A percentile compares a stretch with the other conserved stretches of the same genome.
Evolutionary conservation across 192 early-diverging fungal genomes (phyloP).

Genomic region (Neocallimastix lanati): DNA sequence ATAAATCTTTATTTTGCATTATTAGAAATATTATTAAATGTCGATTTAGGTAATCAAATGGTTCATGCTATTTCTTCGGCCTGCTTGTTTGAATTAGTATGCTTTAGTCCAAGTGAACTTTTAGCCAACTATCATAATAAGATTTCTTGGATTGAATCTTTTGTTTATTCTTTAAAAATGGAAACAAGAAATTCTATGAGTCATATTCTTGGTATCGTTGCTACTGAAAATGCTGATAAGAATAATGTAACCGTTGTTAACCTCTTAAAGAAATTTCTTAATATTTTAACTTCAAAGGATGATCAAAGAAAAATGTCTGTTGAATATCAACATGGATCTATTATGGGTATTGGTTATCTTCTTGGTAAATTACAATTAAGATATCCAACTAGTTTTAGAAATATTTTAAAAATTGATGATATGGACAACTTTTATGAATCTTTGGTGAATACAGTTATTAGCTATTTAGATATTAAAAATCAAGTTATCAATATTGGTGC

Average conservation of each 20-base stretch:
- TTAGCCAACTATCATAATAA: constrained; percentile 24
- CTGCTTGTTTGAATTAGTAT: constrained; percentile 51
- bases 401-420: constrained; percentile 11
- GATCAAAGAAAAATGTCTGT: constrained; percentile 15
- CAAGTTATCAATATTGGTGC: constrained; percentile 32
- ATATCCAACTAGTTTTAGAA: constrained; percentile 13
- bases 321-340: constrained; percentile 46
- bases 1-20: constrained; percentile 30
- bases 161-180: constrained; percentile 28
- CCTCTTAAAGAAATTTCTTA: constrained; percentile 16
- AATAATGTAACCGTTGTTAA: constrained; percentile 8
- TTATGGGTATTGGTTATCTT: constrained; percentile 51
- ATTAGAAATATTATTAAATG: constrained; percentile 33
- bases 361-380: constrained; percentile 41
- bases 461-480: constrained; percentile 29
- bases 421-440: neutral
- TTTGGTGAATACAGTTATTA: constrained; percentile 15
- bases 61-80: constrained; percentile 42
- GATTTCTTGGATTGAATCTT: constrained; percentile 19
- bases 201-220: constrained; percentile 52
- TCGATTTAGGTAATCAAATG: constrained; percentile 19
- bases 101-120: constrained; percentile 37
- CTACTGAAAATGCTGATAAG: constrained; percentile 26
- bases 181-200: constrained; percentile 49
- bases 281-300: constrained; percentile 9